A percentile compares a stretch with the other conserved stretches of the same genome.
Conservation (phyloP, 306 rosid genomes). For the Oxytropis ochrocephala region DNA sequence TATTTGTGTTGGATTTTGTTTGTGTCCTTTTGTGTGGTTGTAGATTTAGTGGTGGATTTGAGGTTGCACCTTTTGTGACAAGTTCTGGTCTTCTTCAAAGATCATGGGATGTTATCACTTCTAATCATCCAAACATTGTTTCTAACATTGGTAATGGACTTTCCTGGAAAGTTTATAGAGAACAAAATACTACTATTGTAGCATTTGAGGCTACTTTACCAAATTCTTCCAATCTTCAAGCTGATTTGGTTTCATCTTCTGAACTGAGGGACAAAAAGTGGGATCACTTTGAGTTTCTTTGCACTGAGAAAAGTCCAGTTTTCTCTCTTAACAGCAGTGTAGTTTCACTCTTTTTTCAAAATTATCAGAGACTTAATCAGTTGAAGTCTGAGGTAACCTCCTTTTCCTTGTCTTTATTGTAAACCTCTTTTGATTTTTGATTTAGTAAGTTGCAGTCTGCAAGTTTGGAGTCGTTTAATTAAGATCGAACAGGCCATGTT, state of each 20-base stretch:
- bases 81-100: constrained; percentile 25
- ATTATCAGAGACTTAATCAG: too few relatives aligned
- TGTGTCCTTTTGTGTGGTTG: background rate
- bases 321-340: constrained; percentile 29
- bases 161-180: background rate
- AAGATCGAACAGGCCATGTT: too few relatives aligned
- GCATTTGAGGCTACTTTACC: constrained; percentile 33
- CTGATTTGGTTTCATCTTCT: too few relatives aligned
- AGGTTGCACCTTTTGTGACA: constrained; percentile 24
- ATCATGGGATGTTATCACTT: constrained; percentile 26
- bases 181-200: background rate
- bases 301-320: too few relatives aligned
- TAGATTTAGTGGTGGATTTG: constrained; percentile 56
- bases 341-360: constrained; percentile 14
- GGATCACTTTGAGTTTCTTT: too few relatives aligned
- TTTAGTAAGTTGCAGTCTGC: background rate
- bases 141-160: background rate
- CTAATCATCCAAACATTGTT: background rate
- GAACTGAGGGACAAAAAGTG: too few relatives aligned
- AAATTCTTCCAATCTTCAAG: background rate
- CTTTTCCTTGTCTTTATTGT: background rate
- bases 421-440: background rate
- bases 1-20: background rate
- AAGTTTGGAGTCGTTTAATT: too few relatives aligned
- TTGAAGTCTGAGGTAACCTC: too few relatives aligned